Percentiles rank a stretch among this genome's conserved stretches.
These are phyloP conservation scores for Anthoceros angustus DNA, from an alignment of 225 moss, liverwort and hornwort genomes.

Conservation along the genomic window DNA sequence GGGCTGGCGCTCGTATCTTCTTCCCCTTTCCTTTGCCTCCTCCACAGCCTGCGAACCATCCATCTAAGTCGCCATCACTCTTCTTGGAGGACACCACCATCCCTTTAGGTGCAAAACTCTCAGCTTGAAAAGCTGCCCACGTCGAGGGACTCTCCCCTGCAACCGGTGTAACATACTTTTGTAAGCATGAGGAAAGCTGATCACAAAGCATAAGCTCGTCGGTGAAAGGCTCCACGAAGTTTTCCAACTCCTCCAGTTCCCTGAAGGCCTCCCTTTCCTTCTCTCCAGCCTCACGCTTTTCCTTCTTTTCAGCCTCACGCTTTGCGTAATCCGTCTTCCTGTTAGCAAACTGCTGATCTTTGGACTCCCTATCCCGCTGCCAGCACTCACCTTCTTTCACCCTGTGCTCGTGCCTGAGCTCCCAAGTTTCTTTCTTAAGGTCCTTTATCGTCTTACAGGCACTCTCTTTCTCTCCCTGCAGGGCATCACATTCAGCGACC, in stretches of 20 bases:
- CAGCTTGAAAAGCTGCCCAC: constrained; percentile 34
- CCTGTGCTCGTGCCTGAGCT: constrained; percentile 40
- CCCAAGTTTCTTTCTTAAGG: constrained; percentile 49
- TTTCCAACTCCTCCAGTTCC: constrained; percentile 68
- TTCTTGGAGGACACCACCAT: constrained; percentile 76
- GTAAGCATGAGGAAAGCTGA: constrained; percentile 70
- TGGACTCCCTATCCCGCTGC: constrained; percentile 62
- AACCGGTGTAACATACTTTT: constrained; percentile 36
- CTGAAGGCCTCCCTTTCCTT: constrained; percentile 64
- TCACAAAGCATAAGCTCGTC: constrained; percentile 83
- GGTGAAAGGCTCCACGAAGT: constrained; percentile 79
- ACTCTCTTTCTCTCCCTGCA: constrained; percentile 45
- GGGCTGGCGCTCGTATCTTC: constrained; percentile 35
- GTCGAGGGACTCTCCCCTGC: constrained; percentile 26
- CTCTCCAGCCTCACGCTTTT: no score
- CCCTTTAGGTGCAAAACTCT: constrained; percentile 68
- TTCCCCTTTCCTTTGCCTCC: constrained; percentile 50
- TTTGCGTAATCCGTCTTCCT: constrained; percentile 55
- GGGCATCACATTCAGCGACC: constrained; percentile 36
- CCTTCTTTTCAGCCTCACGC: constrained; percentile 66
- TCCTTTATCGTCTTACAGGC: constrained; percentile 49
- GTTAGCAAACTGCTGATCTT: constrained; percentile 58
- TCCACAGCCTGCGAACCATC: constrained; percentile 55
- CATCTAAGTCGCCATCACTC: constrained; percentile 59
- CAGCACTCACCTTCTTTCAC: constrained; percentile 57